Evolutionary conservation across 192 early-diverging fungal species (phyloP).

Genomic region (Piromyces finnis): DNA sequence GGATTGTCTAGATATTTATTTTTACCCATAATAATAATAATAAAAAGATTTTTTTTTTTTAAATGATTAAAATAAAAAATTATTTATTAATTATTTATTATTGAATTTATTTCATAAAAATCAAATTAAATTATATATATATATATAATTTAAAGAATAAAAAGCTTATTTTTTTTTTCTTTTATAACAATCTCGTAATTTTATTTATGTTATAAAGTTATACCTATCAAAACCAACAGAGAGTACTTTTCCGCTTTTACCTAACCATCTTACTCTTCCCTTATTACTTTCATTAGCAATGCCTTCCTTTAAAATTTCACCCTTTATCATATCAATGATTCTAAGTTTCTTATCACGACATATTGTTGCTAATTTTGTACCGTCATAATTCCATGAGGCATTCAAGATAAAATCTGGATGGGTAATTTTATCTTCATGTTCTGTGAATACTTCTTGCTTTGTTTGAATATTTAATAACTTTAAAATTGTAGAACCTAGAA

Average conservation of each 20-base stretch:
- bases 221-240: slow-evolving; percentile 56
- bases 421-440: not conserved
- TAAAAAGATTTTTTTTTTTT: too few species aligned
- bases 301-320: slow-evolving; percentile 14
- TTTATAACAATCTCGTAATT: too few species aligned
- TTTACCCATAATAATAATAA: too few species aligned
- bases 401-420: slow-evolving; percentile 8
- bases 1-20: not conserved
- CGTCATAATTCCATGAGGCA: slow-evolving; percentile 40
- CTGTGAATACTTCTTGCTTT: not conserved
- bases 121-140: too few species aligned
- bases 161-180: too few species aligned
- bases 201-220: too few species aligned
- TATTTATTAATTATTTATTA: too few species aligned
- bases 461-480: not conserved
- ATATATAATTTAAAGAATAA: too few species aligned
- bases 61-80: too few species aligned
- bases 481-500: not conserved
- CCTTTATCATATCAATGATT: slow-evolving; percentile 15
- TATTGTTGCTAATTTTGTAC: slow-evolving; percentile 41
- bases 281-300: slow-evolving; percentile 44
- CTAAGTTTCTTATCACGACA: slow-evolving; percentile 49
- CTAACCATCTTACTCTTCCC: slow-evolving; percentile 47
- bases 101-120: too few species aligned
- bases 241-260: slow-evolving; percentile 16